Evolutionary conservation across 2,329 filamentous ascomycete species (phyloP), one percentile per base, ranked within the genome.

Genomic region (Fusarium concolor): DNA sequence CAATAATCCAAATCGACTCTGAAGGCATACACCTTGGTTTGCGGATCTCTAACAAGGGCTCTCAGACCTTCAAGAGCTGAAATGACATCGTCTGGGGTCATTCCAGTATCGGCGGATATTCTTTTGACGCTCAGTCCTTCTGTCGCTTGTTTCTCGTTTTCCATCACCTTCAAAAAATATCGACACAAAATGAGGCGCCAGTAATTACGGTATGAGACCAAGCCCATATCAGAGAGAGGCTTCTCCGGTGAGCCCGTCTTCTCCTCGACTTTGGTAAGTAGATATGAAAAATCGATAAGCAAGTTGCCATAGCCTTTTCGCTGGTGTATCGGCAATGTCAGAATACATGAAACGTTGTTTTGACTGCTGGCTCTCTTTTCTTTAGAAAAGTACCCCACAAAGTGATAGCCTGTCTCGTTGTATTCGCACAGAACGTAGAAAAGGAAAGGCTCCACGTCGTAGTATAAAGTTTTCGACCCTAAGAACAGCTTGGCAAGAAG

Each of bases 301-400:
- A 98, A 89, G 75, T 97, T 95, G 8, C 96, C 96, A 72, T 98
- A 99, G 58, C 96, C 96, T 78, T 97, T 97, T 56, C 96, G 90
- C 81, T 97, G 95, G 76, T 98, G 96, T 55, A 98, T 97, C 0
- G 96, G 96, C 38, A 99, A 83, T 6, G 97, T 97, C 46, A 99
- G 83, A 71, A 99, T 99, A 79, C 96, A 99, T 10, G 94, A 97
- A 46, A 99, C 96, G 70, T 99, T 99, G 79, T 99, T 98, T 72
- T 94, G 91, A 64, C 94, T 97, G 78, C 93, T 95, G 3, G 93
- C 91, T 42, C 96, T 87, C 81, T 99, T 99, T 81, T 99, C 96
- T 78, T 99, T 99, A 50, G 96, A 98, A 75, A 99, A 99, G 77
- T 99, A 99, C n/a, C 96, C 96, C 26, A 98, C 95, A 71, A 99